Evolutionary conservation across 768 basidiomycete genomes (phyloP), one percentile per base, ranked within the genome.

Genomic region (Termitomyces sp.): DNA sequence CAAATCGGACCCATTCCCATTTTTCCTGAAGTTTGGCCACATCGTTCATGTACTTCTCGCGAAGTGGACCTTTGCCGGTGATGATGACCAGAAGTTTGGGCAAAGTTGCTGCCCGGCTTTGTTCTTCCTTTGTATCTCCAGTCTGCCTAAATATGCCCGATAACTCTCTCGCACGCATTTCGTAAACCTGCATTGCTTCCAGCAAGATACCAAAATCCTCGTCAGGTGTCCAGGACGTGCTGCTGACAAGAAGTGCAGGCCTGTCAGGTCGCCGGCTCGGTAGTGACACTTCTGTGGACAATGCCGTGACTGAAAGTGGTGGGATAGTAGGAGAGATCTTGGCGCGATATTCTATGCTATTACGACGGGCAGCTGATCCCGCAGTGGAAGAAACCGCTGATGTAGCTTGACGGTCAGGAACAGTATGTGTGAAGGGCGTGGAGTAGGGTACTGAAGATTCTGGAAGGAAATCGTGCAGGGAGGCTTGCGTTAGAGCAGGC

Each of bases 191-290:
- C 41, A 99, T 75, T 2, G 94, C 93, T 20, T 83, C 78, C 22
- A 98, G 72, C 18, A 99, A 83, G 54, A 97, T 82, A 9, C 81
- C 75, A 63, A 99, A 98, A 70, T 98, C 95, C 70, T 99, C 97
- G 66, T 99, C 97, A 6, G 93, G 85, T 1, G 97, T 98, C 96
- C 96, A 98, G 16, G 91, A 94, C 1, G 97, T 99, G 63, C 93
- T 92, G 24, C 91, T 93, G 30, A 99, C 86, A 18, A 98, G 63
- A 2, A 98, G 75, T 1, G 93, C 95, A 4, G 94, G 93, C 58
- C 95, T 79, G 62, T 93, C 91, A 2, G 74, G 65, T 36, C 91
- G 82, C 27, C 84, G 71, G n/a, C 67, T 67, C 5, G 89, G 85
- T 51, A 70, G 59, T 45, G 70, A 63, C 20, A 78, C 60, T 60